Percentiles rank a stretch among this genome's conserved stretches.
phyloP scores from a whole-genome alignment of 2,329 filamentous ascomycete genomes.

The Bipolaris victoriae region DNA sequence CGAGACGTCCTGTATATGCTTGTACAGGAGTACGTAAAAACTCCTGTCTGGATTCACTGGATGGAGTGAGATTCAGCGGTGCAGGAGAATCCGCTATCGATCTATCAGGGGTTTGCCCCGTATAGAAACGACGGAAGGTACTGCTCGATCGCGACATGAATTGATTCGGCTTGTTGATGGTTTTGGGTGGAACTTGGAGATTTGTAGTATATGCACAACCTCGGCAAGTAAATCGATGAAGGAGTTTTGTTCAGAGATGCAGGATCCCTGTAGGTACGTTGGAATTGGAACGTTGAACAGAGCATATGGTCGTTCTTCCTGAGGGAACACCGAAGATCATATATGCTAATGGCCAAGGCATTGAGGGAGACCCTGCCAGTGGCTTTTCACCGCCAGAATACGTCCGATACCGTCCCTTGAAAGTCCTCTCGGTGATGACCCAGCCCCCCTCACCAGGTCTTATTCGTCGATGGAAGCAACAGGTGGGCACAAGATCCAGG shows the following conservation, averaged over 20 bases:
- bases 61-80: slow-evolving; percentile 20
- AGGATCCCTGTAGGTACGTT: not conserved
- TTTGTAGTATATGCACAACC: slow-evolving; percentile 3
- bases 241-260: not conserved
- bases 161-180: slow-evolving; percentile 3
- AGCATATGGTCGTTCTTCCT: not conserved
- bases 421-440: slow-evolving; percentile 12
- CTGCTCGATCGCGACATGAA: slow-evolving; percentile 31
- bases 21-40: slow-evolving; percentile 39
- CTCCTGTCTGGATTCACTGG: slow-evolving; percentile 36
- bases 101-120: slow-evolving; percentile 38
- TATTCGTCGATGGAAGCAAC: slow-evolving; percentile 40
- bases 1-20: slow-evolving; percentile 34
- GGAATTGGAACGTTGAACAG: not conserved
- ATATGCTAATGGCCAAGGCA: slow-evolving; percentile 23
- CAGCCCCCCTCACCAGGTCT: not conserved
- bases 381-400: slow-evolving; percentile 22
- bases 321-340: slow-evolving; percentile 22
- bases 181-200: slow-evolving; percentile 11
- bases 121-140: slow-evolving; percentile 37
- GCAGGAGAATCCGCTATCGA: slow-evolving; percentile 36
- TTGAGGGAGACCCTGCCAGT: slow-evolving; percentile 19
- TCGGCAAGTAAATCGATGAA: not conserved
- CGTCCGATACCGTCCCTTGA: slow-evolving; percentile 14
- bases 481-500: slow-evolving; percentile 23